Evolutionary conservation across 2,329 filamentous ascomycete species (phyloP), one percentile per base, ranked within the genome.

Genomic region (Pezicula neosporulosa): DNA sequence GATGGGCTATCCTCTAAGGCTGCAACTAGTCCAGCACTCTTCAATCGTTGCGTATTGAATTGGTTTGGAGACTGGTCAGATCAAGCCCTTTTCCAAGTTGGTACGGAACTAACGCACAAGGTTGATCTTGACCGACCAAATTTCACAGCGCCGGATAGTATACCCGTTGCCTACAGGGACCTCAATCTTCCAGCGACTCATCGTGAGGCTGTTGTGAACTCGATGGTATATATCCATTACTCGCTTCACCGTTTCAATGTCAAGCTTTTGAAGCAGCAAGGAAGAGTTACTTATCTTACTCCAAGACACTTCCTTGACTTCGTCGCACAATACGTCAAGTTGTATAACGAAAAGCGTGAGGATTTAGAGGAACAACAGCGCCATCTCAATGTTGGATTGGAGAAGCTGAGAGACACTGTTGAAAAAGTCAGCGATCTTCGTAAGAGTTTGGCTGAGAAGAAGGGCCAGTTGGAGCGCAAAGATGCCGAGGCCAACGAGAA

Each of bases 1-100:
- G 94, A 94, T 61, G 93, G 94, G 0, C 75, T 99, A 8, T 94
- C 90, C 2, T 96, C 91, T 30, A 97, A 97, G 75, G 94, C 94
- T 51, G 95, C 94, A 27, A 99, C 95, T 3, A 97, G 91, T 80
- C 94, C 94, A 54, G 94, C 94, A 38, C 74, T 99, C 65, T 99
- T 99, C 86, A 99, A 99, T 76, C 87, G 94, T 79, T 99, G 94
- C 67, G 94, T 99, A 45, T 86, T 99, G 62, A 99, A 99, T 73
- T 99, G 94, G 94, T 97, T 99, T 68, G 94, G 94, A 58, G 94
- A 99, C 72, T 99, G 94, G 94, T 99, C 94, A 48, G 94, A 99
- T 69, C 94, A 99, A 73, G 95, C 94, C 36, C 81, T 99, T 18
- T 99, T 95, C 85, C 95, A 99, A 71, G 95, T 99, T 56, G 92